Conservation (phyloP, 169 alveolate species). For the Plasmodium inui region DNA sequence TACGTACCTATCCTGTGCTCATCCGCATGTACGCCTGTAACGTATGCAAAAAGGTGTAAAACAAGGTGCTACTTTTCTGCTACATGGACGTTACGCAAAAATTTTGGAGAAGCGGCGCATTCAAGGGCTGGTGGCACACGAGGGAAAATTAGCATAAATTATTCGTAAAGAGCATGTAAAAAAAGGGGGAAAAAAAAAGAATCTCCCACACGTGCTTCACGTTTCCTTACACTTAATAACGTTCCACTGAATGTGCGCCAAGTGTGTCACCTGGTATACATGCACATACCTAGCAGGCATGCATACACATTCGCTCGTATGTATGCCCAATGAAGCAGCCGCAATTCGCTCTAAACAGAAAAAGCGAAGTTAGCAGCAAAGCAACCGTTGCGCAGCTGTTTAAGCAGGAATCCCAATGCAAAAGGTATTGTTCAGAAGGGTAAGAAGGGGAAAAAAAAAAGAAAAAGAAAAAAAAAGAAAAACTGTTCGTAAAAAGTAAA, state of each 20-base stretch:
- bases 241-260: neutral
- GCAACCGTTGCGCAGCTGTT: neutral
- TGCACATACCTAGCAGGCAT: neutral
- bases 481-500: neutral
- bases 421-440: neutral
- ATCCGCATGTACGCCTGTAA: neutral
- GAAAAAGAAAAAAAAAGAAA: too few relatives aligned
- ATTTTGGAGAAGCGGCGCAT: neutral
- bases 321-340: neutral
- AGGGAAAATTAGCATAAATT: neutral
- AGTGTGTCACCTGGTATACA: conserved; percentile 4
- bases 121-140: neutral
- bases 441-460: neutral
- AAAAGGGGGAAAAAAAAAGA: neutral
- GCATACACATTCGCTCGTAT: neutral
- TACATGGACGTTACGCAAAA: neutral
- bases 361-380: neutral
- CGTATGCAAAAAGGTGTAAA: neutral
- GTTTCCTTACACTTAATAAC: neutral
- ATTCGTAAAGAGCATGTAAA: neutral
- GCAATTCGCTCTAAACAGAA: neutral
- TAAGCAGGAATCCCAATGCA: neutral
- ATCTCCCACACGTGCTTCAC: neutral
- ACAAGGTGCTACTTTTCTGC: neutral
- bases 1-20: neutral